Base-by-base conservation (phyloP, 2,329 filamentous ascomycete genomes). In the Xylariaceae sp. region DNA sequence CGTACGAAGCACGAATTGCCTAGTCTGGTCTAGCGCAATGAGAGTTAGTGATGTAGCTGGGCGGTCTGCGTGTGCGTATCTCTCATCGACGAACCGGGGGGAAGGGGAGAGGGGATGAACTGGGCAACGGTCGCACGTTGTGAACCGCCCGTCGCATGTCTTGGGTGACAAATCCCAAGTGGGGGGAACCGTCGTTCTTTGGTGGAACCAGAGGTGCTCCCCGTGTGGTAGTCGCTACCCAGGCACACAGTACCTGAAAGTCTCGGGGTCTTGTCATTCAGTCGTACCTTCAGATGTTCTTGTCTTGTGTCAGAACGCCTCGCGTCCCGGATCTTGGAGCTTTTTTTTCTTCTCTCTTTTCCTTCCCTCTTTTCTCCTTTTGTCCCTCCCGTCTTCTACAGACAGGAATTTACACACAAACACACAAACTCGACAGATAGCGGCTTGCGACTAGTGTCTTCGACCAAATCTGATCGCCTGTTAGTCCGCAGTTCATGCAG, bases 401-500 rank as follows among this genome's bases (percentile, higher is more conserved):
- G 57, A 19, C 19, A 19, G 19, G 19, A 19, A 19, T 19, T 19
- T 19, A 19, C 19, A 19, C 19, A 19, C 19, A 19, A 19, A 19
- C 19, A 19, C 54, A 56, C 60, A 59, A 61, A 59, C 57, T 58
- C 55, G 57, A 61, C 60, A 51, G 59, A 51, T 59, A 31, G 59
- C 62, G 57, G 47, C 52, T 51, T 42, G 50, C 9, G 43, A 12
- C 43, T 11, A 34, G 47, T 40, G 47, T 37, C 12, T 35, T 37
- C 42, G 46, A 44, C 44, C 29, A 37, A 53, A 59, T 43, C 54
- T 56, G 37, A 44, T 50, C 46, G 47, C 48, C 11, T 35, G 46
- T 59, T 47, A 59, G 54, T 56, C 52, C 51, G 47, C 45, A 59
- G 54, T 56, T 54, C 51, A 50, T 56, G 54, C 46, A 41, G 47